These are phyloP conservation scores for Pseudozyma hubeiensis DNA, from an alignment of 1,284 basidiomycete species.

Conservation along the genomic window DNA sequence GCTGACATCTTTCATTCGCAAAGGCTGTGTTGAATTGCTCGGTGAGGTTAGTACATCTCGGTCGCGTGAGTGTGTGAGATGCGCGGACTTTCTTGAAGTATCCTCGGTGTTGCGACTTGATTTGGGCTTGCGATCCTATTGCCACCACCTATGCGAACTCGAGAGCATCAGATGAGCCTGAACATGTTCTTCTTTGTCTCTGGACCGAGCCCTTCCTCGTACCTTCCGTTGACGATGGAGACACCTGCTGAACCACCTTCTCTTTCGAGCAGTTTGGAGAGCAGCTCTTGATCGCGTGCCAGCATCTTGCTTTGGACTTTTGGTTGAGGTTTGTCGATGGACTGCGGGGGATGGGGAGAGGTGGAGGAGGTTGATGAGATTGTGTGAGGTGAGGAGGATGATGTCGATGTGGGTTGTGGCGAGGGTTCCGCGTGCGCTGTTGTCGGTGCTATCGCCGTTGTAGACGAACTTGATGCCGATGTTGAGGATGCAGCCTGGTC, in stretches of 20 bases:
- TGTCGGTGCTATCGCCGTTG: background rate
- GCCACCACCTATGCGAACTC: background rate
- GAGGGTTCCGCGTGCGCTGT: background rate
- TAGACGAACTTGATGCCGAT: background rate
- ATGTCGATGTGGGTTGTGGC: background rate
- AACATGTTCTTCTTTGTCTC: slow-evolving; percentile 60
- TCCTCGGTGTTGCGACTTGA: too few species aligned
- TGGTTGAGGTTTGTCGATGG: background rate
- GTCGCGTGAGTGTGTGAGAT: too few species aligned
- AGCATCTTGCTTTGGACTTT: slow-evolving; percentile 26
- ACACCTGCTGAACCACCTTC: slow-evolving; percentile 47
- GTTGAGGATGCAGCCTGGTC: background rate
- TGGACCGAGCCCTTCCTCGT: slow-evolving; percentile 49
- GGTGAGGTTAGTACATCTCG: too few species aligned
- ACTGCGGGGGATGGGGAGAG: background rate
- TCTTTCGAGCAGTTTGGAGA: slow-evolving; percentile 44
- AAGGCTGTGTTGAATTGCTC: too few species aligned
- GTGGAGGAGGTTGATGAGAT: background rate
- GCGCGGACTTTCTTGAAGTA: too few species aligned
- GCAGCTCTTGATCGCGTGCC: slow-evolving; percentile 44
- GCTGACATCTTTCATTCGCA: too few species aligned
- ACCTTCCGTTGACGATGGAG: slow-evolving; percentile 45
- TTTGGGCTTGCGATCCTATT: too few species aligned
- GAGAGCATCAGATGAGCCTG: slow-evolving; percentile 35
- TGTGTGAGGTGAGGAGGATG: background rate